Percentiles rank a stretch among this genome's conserved stretches.
These are phyloP conservation scores for Polysphondylium violaceum DNA, from an alignment of 78 protist genomes.

Conservation along the genomic window DNA sequence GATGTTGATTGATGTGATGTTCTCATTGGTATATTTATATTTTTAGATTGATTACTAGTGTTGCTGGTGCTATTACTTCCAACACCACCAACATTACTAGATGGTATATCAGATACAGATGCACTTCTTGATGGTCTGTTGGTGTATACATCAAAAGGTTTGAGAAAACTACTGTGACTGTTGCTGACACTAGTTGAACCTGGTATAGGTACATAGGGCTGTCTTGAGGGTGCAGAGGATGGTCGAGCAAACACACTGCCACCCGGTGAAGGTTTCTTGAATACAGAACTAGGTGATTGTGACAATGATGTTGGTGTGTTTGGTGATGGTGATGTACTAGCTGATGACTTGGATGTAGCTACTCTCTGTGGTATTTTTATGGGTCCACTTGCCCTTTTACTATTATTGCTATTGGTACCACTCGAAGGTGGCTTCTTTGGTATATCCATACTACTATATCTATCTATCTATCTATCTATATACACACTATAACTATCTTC, in stretches of 20 bases:
- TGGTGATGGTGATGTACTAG: neutral
- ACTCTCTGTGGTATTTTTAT: neutral
- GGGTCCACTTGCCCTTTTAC: too few relatives aligned
- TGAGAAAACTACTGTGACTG: constrained; percentile 14
- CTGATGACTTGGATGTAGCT: neutral
- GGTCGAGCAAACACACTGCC: neutral
- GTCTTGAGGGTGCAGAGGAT: constrained; percentile 9
- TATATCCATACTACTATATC: neutral
- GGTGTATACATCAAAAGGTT: constrained; percentile 25
- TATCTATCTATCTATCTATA: neutral
- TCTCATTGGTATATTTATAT: too few relatives aligned
- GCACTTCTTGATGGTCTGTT: neutral
- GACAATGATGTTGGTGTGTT: neutral
- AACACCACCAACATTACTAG: neutral
- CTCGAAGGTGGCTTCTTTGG: neutral
- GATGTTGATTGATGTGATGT: too few relatives aligned
- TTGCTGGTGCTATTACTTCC: too few relatives aligned
- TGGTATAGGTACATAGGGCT: neutral
- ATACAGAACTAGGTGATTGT: neutral
- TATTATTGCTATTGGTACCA: neutral
- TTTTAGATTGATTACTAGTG: too few relatives aligned
- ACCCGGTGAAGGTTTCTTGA: neutral
- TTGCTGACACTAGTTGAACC: neutral
- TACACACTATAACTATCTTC: too few relatives aligned
- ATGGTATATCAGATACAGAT: neutral